phyloP scores from a whole-genome alignment of 1,284 basidiomycete species.

The Trichosporon ovoides region DNA sequence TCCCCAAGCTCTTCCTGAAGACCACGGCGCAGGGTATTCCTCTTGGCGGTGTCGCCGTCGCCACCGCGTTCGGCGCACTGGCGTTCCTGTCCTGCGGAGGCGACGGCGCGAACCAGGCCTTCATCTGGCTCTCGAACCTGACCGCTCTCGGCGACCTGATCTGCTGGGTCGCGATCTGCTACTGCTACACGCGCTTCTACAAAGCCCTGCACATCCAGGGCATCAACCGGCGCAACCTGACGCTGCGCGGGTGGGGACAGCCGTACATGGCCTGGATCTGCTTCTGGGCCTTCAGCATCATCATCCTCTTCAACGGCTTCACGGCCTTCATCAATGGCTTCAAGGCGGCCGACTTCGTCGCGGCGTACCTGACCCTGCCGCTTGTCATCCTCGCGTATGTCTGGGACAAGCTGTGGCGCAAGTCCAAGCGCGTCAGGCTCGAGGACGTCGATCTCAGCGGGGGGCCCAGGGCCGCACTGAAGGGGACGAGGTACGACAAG shows the following conservation, averaged over 20 bases:
- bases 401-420: neutral
- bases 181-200: slow-evolving; percentile 72
- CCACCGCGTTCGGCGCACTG: slow-evolving; percentile 58
- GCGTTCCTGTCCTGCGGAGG: slow-evolving; percentile 54
- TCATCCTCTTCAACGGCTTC: slow-evolving; percentile 10
- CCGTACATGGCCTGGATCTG: slow-evolving; percentile 12
- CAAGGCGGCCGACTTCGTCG: slow-evolving; percentile 8
- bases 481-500: slow-evolving; percentile 13
- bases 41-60: slow-evolving; percentile 55
- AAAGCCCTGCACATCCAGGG: slow-evolving; percentile 64
- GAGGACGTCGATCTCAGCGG: slow-evolving; percentile 13
- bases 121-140: slow-evolving; percentile 68
- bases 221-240: slow-evolving; percentile 54
- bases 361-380: slow-evolving; percentile 34
- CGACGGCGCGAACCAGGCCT: slow-evolving; percentile 59
- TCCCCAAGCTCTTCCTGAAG: slow-evolving; percentile 54
- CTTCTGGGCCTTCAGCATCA: slow-evolving; percentile 12
- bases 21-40: slow-evolving; percentile 64
- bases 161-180: slow-evolving; percentile 71
- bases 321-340: slow-evolving; percentile 7
- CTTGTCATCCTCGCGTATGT: slow-evolving; percentile 10
- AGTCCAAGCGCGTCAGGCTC: slow-evolving; percentile 1
- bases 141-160: slow-evolving; percentile 50
- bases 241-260: slow-evolving; percentile 57
- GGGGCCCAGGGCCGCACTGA: slow-evolving; percentile 10